Percentiles rank a stretch among this genome's conserved stretches.
Evolutionary conservation across 1,139 yeast species (phyloP).

Genomic region (Pneumocystis carinii): DNA sequence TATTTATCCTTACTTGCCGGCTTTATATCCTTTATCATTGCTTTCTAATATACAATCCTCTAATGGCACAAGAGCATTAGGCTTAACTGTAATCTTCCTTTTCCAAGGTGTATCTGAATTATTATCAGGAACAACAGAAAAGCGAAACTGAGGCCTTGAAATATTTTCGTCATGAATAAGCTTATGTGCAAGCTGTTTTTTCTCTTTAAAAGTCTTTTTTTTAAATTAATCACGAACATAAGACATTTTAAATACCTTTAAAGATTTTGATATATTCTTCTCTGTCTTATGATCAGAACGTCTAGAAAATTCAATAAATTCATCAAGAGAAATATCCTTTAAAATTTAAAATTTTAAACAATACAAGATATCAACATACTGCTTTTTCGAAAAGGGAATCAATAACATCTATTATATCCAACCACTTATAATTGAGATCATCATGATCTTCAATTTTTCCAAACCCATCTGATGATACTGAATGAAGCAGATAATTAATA

Average conservation of each 20-base stretch:
- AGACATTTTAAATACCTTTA: background rate
- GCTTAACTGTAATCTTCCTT: slow-evolving; percentile 43
- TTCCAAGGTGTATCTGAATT: slow-evolving; percentile 54
- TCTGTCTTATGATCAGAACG: background rate
- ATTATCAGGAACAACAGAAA: slow-evolving; percentile 50
- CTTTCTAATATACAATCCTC: slow-evolving; percentile 23
- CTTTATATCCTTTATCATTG: background rate
- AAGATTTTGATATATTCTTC: background rate
- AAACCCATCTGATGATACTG: slow-evolving; percentile 29
- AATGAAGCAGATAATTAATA: slow-evolving; percentile 38
- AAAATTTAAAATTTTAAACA: background rate
- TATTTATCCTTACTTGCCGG: background rate
- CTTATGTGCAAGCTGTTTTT: slow-evolving; percentile 13
- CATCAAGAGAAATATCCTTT: slow-evolving; percentile 47
- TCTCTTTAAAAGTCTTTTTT: slow-evolving; percentile 5
- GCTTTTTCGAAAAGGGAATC: slow-evolving; percentile 56
- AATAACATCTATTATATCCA: slow-evolving; percentile 41
- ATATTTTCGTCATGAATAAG: slow-evolving; percentile 27
- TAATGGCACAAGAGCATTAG: slow-evolving; percentile 45
- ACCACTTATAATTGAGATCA: slow-evolving; percentile 42
- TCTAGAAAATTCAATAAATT: slow-evolving; percentile 17
- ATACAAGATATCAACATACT: slow-evolving; percentile 7
- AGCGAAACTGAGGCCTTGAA: slow-evolving; percentile 58
- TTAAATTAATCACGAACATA: background rate
- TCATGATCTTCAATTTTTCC: slow-evolving; percentile 30